Base-by-base conservation (phyloP, 2,329 filamentous ascomycete genomes). In the Colletotrichum godetiae region DNA sequence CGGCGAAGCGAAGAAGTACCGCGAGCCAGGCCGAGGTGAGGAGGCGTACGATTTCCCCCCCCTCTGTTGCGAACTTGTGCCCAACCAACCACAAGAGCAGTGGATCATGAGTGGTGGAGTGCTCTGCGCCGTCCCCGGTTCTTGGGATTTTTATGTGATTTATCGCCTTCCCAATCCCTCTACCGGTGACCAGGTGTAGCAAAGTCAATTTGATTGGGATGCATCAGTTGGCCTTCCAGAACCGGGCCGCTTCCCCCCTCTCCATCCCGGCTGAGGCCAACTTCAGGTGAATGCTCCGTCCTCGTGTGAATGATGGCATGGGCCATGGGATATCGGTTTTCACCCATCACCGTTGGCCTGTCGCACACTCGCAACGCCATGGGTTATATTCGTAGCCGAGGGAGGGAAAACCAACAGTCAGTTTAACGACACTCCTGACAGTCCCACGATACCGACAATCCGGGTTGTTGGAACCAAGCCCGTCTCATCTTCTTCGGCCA, bases 121-220 rank as follows among this genome's bases (percentile, higher is more conserved):
- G 37, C 13, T 57, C 55, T 42, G 5, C 29, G 10, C 52, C 46
- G 52, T 68, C 65, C 65, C 69, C 65, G 69, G 69, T 72, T 72
- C 69, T 72, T 60, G 69, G 59, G 65, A 68, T 63, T 37, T 52
- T 59, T 31, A 46, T 31, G 6, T 24, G 10, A 46, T n/a, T 42
- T 19, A 56, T 55, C 65, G 67, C 61, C 69, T 72, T 72, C 69
- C 69, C 37, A 72, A 69, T 69, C 11, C 59, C 46, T 68, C 62
- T 37, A 72, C 69, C 69, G 65, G 69, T 64, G 69, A 69, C 69
- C 65, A 55, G 69, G 69, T 69, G 69, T 53, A 55, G 59, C 37
- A 29, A 37, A 67, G 49, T 22, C 31, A 15, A 53, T 64, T 68
- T 64, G 69, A 72, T 72, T 72, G 52, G 57, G 59, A 72, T 68